These are phyloP conservation scores for Rhizopus sp. DNA, from an alignment of 371 early-diverging fungal genomes.

Conservation along the genomic window DNA sequence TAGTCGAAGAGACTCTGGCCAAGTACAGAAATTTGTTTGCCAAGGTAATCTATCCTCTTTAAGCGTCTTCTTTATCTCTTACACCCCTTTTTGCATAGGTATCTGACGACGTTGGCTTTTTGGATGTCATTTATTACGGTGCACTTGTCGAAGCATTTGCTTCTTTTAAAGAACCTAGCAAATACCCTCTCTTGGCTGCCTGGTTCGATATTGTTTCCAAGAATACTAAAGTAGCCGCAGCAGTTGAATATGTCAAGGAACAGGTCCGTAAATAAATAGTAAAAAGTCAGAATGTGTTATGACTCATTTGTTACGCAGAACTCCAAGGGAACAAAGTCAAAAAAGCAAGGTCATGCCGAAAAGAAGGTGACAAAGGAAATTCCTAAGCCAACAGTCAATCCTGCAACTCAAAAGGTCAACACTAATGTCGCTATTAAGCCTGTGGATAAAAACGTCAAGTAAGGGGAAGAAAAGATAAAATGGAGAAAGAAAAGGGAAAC, in stretches of 20 bases:
- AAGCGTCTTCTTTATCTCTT: neutral
- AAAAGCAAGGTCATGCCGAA: constrained; percentile 34
- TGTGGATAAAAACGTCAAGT: constrained; percentile 25
- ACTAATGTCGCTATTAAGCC: constrained; percentile 11
- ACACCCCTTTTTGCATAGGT: constrained; percentile 16
- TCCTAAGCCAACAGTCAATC: constrained; percentile 29
- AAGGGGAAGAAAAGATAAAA: constrained; percentile 14
- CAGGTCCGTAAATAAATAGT: constrained; percentile 16
- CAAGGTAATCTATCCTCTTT: constrained; percentile 23
- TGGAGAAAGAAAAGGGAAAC: neutral
- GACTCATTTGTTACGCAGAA: constrained; percentile 12
- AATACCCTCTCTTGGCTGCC: constrained; percentile 35
- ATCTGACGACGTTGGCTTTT: constrained; percentile 24
- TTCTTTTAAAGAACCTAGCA: constrained; percentile 25
- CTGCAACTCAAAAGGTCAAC: constrained; percentile 43
- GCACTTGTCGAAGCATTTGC: constrained; percentile 37
- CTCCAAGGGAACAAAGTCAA: constrained; percentile 35
- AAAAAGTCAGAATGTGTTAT: constrained; percentile 12
- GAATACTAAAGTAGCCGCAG: constrained; percentile 21
- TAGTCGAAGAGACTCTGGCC: constrained; percentile 25
- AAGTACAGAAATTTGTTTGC: constrained; percentile 29
- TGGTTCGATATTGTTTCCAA: constrained; percentile 39
- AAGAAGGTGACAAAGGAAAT: constrained; percentile 29
- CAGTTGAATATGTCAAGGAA: constrained; percentile 34
- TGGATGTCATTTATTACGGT: constrained; percentile 43